Conservation (phyloP, 768 basidiomycete species). For the Kwoniella dendrophila region DNA sequence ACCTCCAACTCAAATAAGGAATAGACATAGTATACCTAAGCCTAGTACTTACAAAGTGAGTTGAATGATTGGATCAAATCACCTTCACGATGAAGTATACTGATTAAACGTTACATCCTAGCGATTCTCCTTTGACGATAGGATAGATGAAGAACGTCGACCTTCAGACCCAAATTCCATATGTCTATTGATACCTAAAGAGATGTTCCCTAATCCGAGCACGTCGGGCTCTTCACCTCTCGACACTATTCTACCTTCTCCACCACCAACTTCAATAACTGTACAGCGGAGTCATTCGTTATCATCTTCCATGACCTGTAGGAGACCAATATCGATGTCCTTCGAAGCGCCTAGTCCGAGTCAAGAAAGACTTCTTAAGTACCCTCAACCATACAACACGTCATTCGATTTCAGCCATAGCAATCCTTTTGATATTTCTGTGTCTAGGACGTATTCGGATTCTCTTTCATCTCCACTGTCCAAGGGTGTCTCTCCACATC, state of each 20-base stretch:
- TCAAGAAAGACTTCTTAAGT: background rate
- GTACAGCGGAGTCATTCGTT: background rate
- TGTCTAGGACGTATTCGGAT: no score
- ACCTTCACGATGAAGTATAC: background rate
- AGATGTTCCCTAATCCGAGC: background rate
- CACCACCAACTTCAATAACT: background rate
- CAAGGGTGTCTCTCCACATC: no score
- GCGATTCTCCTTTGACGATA: background rate
- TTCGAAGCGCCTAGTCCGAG: background rate
- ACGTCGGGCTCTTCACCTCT: background rate
- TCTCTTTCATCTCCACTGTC: no score
- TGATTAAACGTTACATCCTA: background rate
- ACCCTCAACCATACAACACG: background rate
- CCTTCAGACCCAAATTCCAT: constrained; percentile 24
- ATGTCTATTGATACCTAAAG: constrained; percentile 4
- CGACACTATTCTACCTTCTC: background rate
- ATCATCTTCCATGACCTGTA: background rate
- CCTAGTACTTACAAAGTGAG: background rate
- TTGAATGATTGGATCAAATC: no score
- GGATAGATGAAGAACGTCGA: background rate
- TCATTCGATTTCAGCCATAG: background rate
- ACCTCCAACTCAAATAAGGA: background rate
- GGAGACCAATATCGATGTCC: background rate
- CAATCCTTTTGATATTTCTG: no score
- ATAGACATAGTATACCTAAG: background rate